Percentiles rank a stretch among this genome's conserved stretches.
phyloP scores from a whole-genome alignment of 352 stramenopile genomes.

The Pythium aphanidermatum region DNA sequence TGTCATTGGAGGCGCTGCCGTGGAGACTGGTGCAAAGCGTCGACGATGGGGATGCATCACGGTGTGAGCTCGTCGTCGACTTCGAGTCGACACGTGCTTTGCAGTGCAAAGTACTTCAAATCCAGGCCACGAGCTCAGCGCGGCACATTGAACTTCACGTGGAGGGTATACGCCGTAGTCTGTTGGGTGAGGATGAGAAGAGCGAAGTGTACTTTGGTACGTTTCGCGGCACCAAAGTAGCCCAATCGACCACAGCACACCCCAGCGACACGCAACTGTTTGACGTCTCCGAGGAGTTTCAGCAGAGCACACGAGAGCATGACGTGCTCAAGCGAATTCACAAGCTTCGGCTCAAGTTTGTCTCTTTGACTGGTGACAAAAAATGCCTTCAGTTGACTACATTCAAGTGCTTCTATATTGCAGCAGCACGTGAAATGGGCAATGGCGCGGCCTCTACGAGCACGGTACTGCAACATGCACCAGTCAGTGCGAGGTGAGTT shows the following conservation, averaged over 20 bases:
- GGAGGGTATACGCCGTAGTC: slow-evolving; percentile 36
- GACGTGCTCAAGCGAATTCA: slow-evolving; percentile 53
- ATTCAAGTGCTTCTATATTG: slow-evolving; percentile 38
- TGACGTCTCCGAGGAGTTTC: slow-evolving; percentile 37
- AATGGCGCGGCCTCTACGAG: too few species aligned
- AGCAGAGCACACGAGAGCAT: slow-evolving; percentile 33
- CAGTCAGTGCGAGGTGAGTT: too few species aligned
- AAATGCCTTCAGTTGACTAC: slow-evolving; percentile 26
- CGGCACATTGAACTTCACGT: slow-evolving; percentile 67
- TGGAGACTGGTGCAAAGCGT: neutral
- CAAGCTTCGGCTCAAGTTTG: slow-evolving; percentile 57
- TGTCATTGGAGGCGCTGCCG: slow-evolving; percentile 14
- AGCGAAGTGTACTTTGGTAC: slow-evolving; percentile 72
- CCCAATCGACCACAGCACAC: neutral
- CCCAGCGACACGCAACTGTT: slow-evolving; percentile 24
- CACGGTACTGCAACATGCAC: too few species aligned
- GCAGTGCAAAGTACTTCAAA: slow-evolving; percentile 36
- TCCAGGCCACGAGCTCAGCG: slow-evolving; percentile 53
- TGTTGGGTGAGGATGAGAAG: slow-evolving; percentile 54
- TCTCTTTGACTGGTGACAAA: slow-evolving; percentile 63
- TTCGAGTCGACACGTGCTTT: slow-evolving; percentile 26
- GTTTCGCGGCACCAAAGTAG: slow-evolving; percentile 37
- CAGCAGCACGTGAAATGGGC: neutral
- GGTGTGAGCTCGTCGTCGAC: slow-evolving; percentile 41
- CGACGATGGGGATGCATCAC: neutral